These are phyloP conservation scores for Chrysosporium keratinophilum DNA, from an alignment of 2,329 filamentous ascomycete genomes.

Conservation along the genomic window DNA sequence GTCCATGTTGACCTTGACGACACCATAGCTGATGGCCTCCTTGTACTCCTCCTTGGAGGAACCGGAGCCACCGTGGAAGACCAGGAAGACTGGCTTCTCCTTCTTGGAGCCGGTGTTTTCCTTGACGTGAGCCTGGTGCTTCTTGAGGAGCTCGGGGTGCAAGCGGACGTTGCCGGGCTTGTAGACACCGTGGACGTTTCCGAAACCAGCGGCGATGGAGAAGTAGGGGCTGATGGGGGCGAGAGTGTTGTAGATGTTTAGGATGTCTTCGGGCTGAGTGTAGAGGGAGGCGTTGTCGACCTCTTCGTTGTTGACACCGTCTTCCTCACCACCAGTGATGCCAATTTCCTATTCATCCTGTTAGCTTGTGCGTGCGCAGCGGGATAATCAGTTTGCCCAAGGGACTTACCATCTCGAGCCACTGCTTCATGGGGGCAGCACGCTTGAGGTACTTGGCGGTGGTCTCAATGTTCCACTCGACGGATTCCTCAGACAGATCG, in stretches of 20 bases:
- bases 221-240: conserved; percentile 86
- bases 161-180: conserved; percentile 96
- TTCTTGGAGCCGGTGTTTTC: conserved; percentile 61
- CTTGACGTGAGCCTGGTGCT: conserved; percentile 90
- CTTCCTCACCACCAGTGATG: conserved; percentile 95
- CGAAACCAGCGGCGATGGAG: conserved; percentile 95
- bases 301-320: conserved; percentile 96
- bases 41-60: conserved; percentile 83
- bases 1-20: conserved; percentile 99
- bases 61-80: conserved; percentile 97
- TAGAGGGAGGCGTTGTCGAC: conserved; percentile 96
- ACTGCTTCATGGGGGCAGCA: conserved; percentile 93
- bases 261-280: conserved; percentile 95
- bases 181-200: conserved; percentile 98
- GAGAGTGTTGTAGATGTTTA: conserved; percentile 79
- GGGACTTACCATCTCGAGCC: conserved; percentile 80
- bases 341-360: conserved; percentile 54
- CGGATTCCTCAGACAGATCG: conserved; percentile 83
- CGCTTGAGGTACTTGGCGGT: conserved; percentile 91
- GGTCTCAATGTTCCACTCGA: conserved; percentile 83
- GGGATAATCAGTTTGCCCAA: neutral
- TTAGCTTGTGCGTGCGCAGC: neutral
- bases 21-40: conserved; percentile 81
- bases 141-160: conserved; percentile 86
- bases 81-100: conserved; percentile 94